Base-by-base conservation (phyloP, 2,329 filamentous ascomycete genomes). In the Malbranchea zuffiana region DNA sequence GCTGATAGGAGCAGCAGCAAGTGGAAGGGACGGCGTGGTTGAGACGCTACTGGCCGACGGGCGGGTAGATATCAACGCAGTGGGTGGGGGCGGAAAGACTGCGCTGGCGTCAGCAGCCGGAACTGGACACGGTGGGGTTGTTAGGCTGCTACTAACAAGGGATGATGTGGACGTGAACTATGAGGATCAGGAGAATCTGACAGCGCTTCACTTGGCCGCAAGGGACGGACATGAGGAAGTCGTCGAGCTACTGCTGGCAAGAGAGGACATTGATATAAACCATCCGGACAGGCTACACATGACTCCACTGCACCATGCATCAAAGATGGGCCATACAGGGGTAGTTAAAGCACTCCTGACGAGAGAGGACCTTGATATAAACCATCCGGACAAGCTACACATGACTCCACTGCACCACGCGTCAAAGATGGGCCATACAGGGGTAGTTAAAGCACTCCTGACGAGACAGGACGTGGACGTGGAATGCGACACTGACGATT, bases 21-120 rank as follows among this genome's bases (percentile, higher is more conserved):
- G n/a, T n/a, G n/a, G n/a, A n/a, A n/a, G n/a, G n/a, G n/a, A n/a
- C n/a, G n/a, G n/a, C n/a, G n/a, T n/a, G n/a, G n/a, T n/a, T n/a
- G n/a, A n/a, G n/a, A n/a, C n/a, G n/a, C n/a, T n/a, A n/a, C n/a
- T n/a, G n/a, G n/a, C n/a, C n/a, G n/a, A n/a, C n/a, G n/a, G n/a
- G n/a, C n/a, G n/a, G n/a, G n/a, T n/a, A n/a, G n/a, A n/a, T n/a
- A n/a, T n/a, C n/a, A n/a, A n/a, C n/a, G n/a, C n/a, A n/a, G n/a
- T n/a, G n/a, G n/a, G n/a, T n/a, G n/a, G n/a, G n/a, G n/a, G n/a
- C n/a, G n/a, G n/a, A n/a, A n/a, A n/a, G n/a, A 25, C 23, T 8
- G 58, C 60, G 10, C 44, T 58, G 15, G 52, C 55, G 4, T 58
- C 60, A 41, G 60, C 60, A 2, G 55, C 53, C 21, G 55, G 57